A percentile compares a stretch with the other conserved stretches of the same genome.
Evolutionary conservation across 805 yeast genomes (phyloP).

Genomic region (Hanseniaspora vineae): DNA sequence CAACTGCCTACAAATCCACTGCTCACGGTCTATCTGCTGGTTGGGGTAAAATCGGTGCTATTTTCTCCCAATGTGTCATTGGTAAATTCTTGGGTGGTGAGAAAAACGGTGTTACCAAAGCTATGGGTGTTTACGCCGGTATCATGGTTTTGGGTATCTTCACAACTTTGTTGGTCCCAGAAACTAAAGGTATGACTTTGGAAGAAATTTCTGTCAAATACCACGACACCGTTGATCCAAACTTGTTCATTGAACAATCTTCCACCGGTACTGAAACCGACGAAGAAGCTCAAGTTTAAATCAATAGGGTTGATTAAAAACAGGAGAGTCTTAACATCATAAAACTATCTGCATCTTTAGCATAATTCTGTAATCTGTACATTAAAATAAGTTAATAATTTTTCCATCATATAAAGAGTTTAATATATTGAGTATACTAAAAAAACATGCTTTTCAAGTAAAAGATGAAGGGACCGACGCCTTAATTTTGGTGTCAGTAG

Average conservation of each 20-base stretch:
- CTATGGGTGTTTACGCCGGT: slow-evolving; percentile 85
- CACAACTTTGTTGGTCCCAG: slow-evolving; percentile 62
- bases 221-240: slow-evolving; percentile 63
- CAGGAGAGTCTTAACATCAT: neutral
- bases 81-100: slow-evolving; percentile 83
- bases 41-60: slow-evolving; percentile 84
- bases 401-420: too few species aligned
- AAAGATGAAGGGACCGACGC: too few species aligned
- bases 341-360: too few species aligned
- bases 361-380: too few species aligned
- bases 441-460: too few species aligned
- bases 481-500: too few species aligned
- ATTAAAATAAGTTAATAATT: too few species aligned
- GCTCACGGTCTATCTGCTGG: slow-evolving; percentile 96
- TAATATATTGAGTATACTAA: too few species aligned
- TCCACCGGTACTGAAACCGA: slow-evolving; percentile 7
- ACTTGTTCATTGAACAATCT: slow-evolving; percentile 4
- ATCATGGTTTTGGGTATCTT: slow-evolving; percentile 77
- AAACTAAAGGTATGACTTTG: slow-evolving; percentile 82
- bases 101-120: slow-evolving; percentile 32
- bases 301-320: neutral
- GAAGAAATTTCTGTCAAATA: slow-evolving; percentile 71
- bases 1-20: slow-evolving; percentile 90
- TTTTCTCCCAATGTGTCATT: slow-evolving; percentile 75
- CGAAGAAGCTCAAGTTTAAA: slow-evolving; percentile 1